phyloP scores from a whole-genome alignment of 2,329 filamentous ascomycete genomes.

The Elsinoe necatrix region DNA sequence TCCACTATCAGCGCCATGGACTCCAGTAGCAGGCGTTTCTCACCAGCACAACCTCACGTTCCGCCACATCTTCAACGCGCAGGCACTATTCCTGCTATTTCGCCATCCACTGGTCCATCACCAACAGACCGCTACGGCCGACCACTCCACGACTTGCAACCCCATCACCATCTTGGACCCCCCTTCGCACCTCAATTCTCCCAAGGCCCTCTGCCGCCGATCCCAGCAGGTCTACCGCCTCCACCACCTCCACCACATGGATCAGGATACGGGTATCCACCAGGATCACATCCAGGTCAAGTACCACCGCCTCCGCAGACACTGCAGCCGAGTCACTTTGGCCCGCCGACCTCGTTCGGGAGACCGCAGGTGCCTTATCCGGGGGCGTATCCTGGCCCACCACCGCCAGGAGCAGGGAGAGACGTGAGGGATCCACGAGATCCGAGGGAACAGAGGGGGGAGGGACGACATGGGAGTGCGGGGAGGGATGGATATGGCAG shows the following conservation, averaged over 20 bases:
- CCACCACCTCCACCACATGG: constrained; percentile 16
- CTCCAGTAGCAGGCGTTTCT: neutral
- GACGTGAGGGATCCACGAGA: neutral
- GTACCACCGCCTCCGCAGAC: neutral
- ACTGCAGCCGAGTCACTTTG: neutral
- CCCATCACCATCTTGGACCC: constrained; percentile 16
- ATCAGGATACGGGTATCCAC: constrained; percentile 15
- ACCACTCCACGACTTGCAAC: constrained; percentile 14
- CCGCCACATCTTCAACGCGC: constrained; percentile 5
- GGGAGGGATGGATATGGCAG: neutral
- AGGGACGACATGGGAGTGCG: neutral
- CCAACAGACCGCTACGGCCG: constrained; percentile 15
- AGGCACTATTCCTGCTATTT: neutral
- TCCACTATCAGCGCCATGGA: constrained; percentile 9
- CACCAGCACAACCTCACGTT: neutral
- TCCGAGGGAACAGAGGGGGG: neutral
- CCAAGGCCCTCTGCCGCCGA: constrained; percentile 12
- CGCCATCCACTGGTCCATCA: neutral
- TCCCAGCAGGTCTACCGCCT: constrained; percentile 14
- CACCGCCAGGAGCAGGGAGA: neutral
- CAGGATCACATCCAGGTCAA: constrained; percentile 4
- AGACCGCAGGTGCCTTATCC: neutral
- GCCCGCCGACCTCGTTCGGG: neutral
- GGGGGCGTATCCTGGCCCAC: neutral
- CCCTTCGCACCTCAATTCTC: constrained; percentile 4